Percentiles rank a stretch among this genome's conserved stretches.
Conservation (phyloP, 1,139 yeast genomes). For the Kluyveromyces marxianus region DNA sequence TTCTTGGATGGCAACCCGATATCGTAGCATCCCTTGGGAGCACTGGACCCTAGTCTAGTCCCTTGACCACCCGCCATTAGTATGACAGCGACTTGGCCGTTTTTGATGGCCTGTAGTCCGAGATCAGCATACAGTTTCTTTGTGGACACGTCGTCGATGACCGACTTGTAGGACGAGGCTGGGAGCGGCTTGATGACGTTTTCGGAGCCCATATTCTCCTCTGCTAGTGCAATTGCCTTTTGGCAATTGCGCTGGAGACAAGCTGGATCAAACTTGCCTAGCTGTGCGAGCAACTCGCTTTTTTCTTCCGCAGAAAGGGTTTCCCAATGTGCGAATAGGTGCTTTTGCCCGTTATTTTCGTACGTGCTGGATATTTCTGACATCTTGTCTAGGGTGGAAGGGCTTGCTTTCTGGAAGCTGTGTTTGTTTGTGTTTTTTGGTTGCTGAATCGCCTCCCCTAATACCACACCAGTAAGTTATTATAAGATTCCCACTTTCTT, state of each 20-base stretch:
- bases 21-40: conserved; percentile 91
- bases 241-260: conserved; percentile 20
- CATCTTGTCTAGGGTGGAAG: not conserved
- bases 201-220: conserved; percentile 6
- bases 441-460: too few relatives aligned
- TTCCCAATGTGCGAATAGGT: conserved; percentile 23
- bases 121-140: conserved; percentile 42
- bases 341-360: conserved; percentile 22
- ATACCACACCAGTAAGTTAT: too few relatives aligned
- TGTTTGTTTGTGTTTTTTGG: too few relatives aligned
- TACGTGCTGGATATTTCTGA: conserved; percentile 12
- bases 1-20: conserved; percentile 78
- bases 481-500: too few relatives aligned
- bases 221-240: conserved; percentile 19
- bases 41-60: conserved; percentile 79
- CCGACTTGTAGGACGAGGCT: conserved; percentile 23
- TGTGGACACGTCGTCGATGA: conserved; percentile 23
- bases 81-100: conserved; percentile 76
- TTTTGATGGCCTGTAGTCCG: conserved; percentile 65
- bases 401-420: too few relatives aligned
- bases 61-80: conserved; percentile 99
- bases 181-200: conserved; percentile 25
- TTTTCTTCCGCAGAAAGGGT: conserved; percentile 14
- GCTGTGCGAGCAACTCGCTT: conserved; percentile 13
- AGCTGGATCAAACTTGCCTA: conserved; percentile 18